These are phyloP conservation scores for Colletotrichum nymphaeae DNA, from an alignment of 2,329 filamentous ascomycete genomes.

Conservation along the genomic window DNA sequence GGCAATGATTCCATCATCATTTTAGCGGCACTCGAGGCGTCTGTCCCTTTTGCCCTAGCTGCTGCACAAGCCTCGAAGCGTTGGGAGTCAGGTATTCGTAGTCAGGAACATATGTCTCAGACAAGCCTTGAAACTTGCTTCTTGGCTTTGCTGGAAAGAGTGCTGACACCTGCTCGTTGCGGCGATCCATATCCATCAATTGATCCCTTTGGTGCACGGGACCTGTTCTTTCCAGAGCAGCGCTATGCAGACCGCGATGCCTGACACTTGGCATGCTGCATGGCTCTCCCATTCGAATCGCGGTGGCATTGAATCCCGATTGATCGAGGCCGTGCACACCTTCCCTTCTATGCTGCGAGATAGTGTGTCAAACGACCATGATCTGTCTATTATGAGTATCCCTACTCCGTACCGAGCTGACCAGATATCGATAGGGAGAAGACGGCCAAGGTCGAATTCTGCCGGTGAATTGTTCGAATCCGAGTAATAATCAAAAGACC, in stretches of 20 bases:
- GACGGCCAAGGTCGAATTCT: not conserved
- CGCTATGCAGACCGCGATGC: slow-evolving; percentile 13
- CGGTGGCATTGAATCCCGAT: slow-evolving; percentile 6
- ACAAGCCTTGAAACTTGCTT: slow-evolving; percentile 32
- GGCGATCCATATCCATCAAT: not conserved
- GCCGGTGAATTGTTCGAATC: slow-evolving; percentile 9
- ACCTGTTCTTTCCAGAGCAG: slow-evolving; percentile 8
- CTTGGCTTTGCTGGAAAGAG: slow-evolving; percentile 15
- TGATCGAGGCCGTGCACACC: slow-evolving; percentile 15
- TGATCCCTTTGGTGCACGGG: slow-evolving; percentile 14
- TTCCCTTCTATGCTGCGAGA: not conserved
- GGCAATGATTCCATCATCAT: slow-evolving; percentile 23
- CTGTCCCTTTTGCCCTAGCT: slow-evolving; percentile 9
- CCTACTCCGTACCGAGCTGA: not conserved
- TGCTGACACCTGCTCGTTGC: slow-evolving; percentile 15
- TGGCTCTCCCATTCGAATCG: slow-evolving; percentile 23
- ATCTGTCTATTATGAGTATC: not conserved
- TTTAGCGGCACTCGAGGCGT: slow-evolving; percentile 17
- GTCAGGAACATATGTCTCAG: slow-evolving; percentile 36
- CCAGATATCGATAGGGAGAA: not conserved
- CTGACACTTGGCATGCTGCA: slow-evolving; percentile 13
- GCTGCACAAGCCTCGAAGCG: slow-evolving; percentile 22
- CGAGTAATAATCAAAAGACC: slow-evolving; percentile 1
- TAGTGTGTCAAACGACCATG: not conserved
- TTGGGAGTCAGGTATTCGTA: slow-evolving; percentile 25